Base-by-base conservation (phyloP, 2,329 filamentous ascomycete species). In the Xylaria sp. region DNA sequence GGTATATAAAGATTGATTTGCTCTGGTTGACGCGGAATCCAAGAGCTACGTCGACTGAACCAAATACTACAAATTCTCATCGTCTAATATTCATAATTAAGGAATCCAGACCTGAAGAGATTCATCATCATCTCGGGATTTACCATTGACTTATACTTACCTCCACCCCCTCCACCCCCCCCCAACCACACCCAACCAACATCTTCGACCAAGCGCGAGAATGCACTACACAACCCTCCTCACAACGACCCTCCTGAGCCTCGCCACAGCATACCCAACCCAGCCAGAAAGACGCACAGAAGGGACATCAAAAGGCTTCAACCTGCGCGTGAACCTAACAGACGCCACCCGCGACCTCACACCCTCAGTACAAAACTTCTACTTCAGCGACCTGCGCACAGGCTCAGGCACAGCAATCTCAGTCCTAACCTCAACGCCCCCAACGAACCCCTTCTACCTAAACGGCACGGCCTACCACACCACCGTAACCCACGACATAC, bases 381-480 rank as follows among this genome's bases (percentile, higher is more conserved):
- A 68, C 43, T 13, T 68, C 13, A 8, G 31, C 1, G 57, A 57
- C 49, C 10, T 18, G 20, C 66, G 66, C 36, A 36, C 31, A 2
- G 66, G 62, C 20, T n/a, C 66, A 1, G 66, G 62, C 1, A 28
- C 23, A 1, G 49, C 57, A n/a, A 62, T 68, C 52, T 57, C 66
- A 4, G 20, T 20, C 1, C 46, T 68, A 0, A 7, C 7, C 7
- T 5, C 56, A 12, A 15, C 25, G 9, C 20, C 66, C 2, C 13
- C 62, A 1, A 28, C 28, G 6, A 28, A 28, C 28, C 9, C 23
- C 1, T 68, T 56, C 62, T 68, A 68, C 62, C 62, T 68, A 0
- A 68, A 68, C 66, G 66, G 62, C 2, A 68, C 66, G 1, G 49
- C 62, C 1, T 59, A 58, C 43, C 48, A 61, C 62, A 68, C 62